Conservation (phyloP, 2,329 filamentous ascomycete genomes). For the Colletotrichum orbiculare region DNA sequence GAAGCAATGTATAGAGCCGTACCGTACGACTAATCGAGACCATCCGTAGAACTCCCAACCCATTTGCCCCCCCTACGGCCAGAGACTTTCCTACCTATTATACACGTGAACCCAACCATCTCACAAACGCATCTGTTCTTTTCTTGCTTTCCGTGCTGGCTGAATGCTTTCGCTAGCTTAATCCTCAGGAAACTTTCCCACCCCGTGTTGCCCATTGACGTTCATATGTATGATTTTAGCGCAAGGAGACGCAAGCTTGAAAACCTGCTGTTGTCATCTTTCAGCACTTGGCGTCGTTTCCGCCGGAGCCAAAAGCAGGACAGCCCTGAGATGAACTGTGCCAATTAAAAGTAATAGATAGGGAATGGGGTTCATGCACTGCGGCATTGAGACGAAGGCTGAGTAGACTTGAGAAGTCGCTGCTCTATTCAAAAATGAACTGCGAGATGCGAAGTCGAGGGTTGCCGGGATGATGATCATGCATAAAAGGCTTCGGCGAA, state of each 20-base stretch:
- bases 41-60: conserved; percentile 29
- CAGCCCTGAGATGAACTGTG: conserved; percentile 1
- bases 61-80: conserved; percentile 17
- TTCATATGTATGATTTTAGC: conserved; percentile 19
- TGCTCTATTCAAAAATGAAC: conserved; percentile 28
- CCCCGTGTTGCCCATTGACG: conserved; percentile 3
- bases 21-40: neutral
- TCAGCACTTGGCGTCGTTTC: conserved; percentile 6
- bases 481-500: conserved; percentile 80
- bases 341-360: conserved; percentile 22
- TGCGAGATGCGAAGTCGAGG: neutral
- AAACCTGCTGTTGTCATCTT: conserved; percentile 15
- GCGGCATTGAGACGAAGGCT: neutral
- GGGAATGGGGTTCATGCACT: conserved; percentile 12
- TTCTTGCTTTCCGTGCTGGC: conserved; percentile 19
- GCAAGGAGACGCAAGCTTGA: conserved; percentile 12
- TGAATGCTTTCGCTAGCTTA: conserved; percentile 10
- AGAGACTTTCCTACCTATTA: conserved; percentile 19
- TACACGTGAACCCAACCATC: conserved; percentile 12
- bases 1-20: conserved; percentile 4
- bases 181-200: neutral
- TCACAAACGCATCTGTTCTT: conserved; percentile 1
- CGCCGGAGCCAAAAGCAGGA: neutral
- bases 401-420: conserved; percentile 9
- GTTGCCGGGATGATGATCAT: conserved; percentile 42